Conservation (phyloP, 1,284 basidiomycete species). For the Inonotus obliquus region DNA sequence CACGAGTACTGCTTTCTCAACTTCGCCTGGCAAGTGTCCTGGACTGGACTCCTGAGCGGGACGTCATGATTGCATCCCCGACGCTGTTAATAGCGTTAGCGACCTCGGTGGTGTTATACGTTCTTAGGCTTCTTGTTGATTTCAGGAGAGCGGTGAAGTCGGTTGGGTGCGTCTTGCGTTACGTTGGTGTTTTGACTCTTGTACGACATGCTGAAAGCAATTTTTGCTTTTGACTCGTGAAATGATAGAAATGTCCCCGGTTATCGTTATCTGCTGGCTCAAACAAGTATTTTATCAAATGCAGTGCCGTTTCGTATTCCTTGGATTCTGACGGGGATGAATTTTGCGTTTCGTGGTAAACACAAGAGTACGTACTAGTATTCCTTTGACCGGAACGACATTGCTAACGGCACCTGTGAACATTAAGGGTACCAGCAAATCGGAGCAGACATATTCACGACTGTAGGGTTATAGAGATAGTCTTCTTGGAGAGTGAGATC, state of each 20-base stretch:
- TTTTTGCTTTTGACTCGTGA: background rate
- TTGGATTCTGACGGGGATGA: constrained; percentile 4
- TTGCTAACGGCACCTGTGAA: background rate
- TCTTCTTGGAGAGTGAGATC: background rate
- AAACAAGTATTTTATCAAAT: constrained; percentile 9
- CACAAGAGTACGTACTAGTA: constrained; percentile 10
- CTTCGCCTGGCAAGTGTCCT: background rate
- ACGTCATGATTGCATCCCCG: constrained; percentile 3
- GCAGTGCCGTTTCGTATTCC: constrained; percentile 11
- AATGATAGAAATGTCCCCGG: constrained; percentile 14
- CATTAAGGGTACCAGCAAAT: constrained; percentile 10
- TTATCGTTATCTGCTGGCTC: constrained; percentile 8
- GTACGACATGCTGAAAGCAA: background rate
- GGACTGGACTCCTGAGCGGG: background rate
- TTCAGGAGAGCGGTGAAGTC: constrained; percentile 8
- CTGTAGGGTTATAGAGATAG: background rate
- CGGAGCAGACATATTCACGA: constrained; percentile 13
- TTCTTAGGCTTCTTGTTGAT: constrained; percentile 7
- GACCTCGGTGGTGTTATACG: constrained; percentile 7
- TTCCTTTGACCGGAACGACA: background rate
- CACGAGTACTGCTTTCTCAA: background rate
- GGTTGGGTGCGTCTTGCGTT: constrained; percentile 6
- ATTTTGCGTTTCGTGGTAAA: constrained; percentile 2
- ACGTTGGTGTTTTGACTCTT: background rate
- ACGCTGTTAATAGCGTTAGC: background rate